These are phyloP conservation scores for Ophiostoma triangulosporum DNA, from an alignment of 2,329 filamentous ascomycete genomes.

Conservation along the genomic window DNA sequence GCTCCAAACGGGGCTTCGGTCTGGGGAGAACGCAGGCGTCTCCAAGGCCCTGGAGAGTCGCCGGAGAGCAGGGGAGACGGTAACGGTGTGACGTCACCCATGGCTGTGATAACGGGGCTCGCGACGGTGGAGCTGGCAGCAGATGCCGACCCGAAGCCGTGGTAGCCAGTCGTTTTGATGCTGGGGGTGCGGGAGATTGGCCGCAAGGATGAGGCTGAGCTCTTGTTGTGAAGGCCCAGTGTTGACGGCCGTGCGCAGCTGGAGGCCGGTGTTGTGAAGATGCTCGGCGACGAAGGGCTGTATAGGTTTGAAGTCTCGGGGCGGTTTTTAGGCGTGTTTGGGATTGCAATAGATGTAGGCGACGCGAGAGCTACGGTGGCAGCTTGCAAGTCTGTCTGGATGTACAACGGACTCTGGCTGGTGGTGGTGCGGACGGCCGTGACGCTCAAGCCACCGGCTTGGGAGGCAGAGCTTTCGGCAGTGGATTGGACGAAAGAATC, in stretches of 20 bases:
- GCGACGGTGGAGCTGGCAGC: constrained; percentile 54
- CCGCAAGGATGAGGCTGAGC: constrained; percentile 32
- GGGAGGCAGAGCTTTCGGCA: not conserved
- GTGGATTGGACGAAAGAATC: not conserved
- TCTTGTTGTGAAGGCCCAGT: constrained; percentile 24
- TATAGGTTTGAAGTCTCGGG: not conserved
- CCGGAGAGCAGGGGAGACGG: constrained; percentile 58
- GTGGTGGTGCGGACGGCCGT: not conserved
- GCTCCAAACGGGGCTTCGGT: constrained; percentile 27
- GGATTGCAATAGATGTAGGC: constrained; percentile 10
- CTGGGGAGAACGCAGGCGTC: constrained; percentile 34
- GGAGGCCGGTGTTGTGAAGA: constrained; percentile 4
- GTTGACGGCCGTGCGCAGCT: constrained; percentile 17
- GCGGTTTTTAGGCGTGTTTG: constrained; percentile 9
- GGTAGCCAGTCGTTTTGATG: constrained; percentile 37
- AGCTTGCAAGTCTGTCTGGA: constrained; percentile 10
- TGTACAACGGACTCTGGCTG: constrained; percentile 2
- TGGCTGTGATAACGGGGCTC: constrained; percentile 60
- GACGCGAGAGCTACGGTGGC: not conserved
- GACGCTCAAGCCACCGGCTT: not conserved
- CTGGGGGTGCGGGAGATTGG: constrained; percentile 47
- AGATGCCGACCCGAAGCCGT: constrained; percentile 35
- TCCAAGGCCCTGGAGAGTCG: constrained; percentile 56
- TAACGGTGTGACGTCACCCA: constrained; percentile 66
- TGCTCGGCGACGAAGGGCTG: constrained; percentile 6